Evolutionary conservation across 2,329 filamentous ascomycete species (phyloP).

Genomic region (Talaromyces sp.): DNA sequence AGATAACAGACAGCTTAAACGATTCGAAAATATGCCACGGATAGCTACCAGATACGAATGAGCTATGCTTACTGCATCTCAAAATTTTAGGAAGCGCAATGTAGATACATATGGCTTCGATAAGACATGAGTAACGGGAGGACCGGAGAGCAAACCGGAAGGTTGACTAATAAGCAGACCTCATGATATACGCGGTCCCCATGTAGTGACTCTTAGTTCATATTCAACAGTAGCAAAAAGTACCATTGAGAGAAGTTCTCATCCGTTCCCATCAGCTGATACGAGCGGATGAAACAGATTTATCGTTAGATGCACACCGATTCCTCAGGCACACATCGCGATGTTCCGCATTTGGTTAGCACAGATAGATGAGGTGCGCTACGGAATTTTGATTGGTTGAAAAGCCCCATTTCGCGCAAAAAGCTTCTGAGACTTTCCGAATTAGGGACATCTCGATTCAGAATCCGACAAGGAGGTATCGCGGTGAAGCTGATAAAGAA

Average conservation of each 20-base stretch:
- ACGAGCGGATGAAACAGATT: not conserved
- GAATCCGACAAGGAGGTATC: not conserved
- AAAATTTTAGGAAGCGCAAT: no score
- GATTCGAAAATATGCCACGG: no score
- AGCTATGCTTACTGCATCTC: no score
- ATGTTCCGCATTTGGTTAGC: not conserved
- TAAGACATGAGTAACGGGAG: not conserved
- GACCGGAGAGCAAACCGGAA: not conserved
- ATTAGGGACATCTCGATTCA: not conserved
- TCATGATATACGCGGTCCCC: not conserved
- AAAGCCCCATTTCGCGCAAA: not conserved
- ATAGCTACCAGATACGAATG: no score
- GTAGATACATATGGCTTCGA: no score
- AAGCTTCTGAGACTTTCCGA: not conserved
- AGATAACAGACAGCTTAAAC: not conserved
- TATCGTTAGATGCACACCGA: not conserved
- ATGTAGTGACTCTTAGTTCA: not conserved
- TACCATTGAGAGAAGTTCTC: no score
- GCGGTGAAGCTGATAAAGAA: not conserved
- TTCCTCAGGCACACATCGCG: not conserved
- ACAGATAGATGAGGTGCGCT: fast-evolving
- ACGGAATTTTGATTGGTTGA: not conserved
- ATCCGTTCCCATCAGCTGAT: no score
- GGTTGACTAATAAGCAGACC: not conserved
- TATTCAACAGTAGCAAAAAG: not conserved